These are phyloP conservation scores for Cucumis melo DNA, from an alignment of 306 rosid species.

Conservation along the genomic window DNA sequence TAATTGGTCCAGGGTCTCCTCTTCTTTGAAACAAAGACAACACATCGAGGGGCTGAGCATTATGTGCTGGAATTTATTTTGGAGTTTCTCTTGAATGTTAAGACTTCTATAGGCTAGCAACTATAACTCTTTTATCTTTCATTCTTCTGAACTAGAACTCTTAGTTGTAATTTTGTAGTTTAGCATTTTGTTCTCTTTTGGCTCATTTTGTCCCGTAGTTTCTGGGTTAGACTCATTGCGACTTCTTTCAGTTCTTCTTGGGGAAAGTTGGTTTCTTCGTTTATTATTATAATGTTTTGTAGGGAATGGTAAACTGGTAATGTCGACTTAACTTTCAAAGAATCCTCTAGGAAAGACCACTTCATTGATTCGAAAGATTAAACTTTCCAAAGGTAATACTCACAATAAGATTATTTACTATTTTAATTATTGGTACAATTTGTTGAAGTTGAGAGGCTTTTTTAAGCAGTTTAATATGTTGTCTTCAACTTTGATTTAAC, in stretches of 20 bases:
- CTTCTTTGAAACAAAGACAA: too few species aligned
- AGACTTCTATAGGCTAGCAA: too few species aligned
- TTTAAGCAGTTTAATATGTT: background rate
- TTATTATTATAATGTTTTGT: background rate
- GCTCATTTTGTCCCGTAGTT: background rate
- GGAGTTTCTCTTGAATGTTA: too few species aligned
- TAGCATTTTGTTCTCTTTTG: background rate
- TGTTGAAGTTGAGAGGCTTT: background rate
- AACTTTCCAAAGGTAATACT: background rate
- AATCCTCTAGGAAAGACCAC: background rate
- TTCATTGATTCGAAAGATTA: background rate
- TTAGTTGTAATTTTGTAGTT: too few species aligned
- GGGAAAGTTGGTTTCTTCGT: background rate
- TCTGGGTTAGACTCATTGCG: background rate
- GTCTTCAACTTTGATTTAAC: background rate
- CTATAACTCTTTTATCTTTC: too few species aligned
- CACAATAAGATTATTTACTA: background rate
- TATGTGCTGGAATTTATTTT: too few species aligned
- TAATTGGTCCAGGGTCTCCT: too few species aligned
- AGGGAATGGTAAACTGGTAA: background rate
- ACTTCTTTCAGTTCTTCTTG: background rate
- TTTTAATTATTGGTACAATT: background rate
- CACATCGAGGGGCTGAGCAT: too few species aligned
- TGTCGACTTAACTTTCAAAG: background rate
- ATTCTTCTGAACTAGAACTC: too few species aligned